Evolutionary conservation across 805 yeast species (phyloP).

Genomic region (Starmera amethionina): DNA sequence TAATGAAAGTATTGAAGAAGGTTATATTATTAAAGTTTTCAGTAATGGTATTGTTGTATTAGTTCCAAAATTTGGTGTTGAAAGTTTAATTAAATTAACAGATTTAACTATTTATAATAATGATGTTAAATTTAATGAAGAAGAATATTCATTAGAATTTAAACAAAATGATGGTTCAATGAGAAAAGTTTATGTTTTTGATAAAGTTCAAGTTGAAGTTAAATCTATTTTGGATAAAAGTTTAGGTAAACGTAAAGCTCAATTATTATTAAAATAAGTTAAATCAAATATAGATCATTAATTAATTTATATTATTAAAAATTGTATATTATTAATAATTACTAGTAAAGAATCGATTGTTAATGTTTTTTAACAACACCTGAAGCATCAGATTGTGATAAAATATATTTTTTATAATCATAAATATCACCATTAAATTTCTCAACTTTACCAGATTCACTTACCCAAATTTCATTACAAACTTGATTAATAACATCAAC

Average conservation of each 20-base stretch:
- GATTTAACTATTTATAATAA: conserved; percentile 55
- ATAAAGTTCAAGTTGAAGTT: conserved; percentile 75
- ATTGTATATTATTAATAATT: too few species aligned
- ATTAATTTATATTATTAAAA: too few species aligned
- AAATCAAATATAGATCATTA: too few species aligned
- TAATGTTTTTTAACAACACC: conserved; percentile 91
- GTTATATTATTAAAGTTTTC: conserved; percentile 86
- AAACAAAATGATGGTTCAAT: conserved; percentile 31
- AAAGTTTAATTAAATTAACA: conserved; percentile 80
- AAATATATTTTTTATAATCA: conserved; percentile 83
- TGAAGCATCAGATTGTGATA: conserved; percentile 62
- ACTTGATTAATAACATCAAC: conserved; percentile 82
- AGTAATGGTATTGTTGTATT: conserved; percentile 90
- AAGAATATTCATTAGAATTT: conserved; percentile 58
- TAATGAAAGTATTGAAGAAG: conserved; percentile 72
- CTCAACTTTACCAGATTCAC: conserved; percentile 74
- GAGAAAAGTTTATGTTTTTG: conserved; percentile 64
- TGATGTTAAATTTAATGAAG: conserved; percentile 66
- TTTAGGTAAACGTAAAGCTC: conserved; percentile 90
- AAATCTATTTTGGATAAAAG: conserved; percentile 74
- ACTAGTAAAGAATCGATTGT: too few species aligned
- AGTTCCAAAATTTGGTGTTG: conserved; percentile 94
- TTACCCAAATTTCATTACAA: conserved; percentile 92
- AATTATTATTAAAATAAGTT: conserved; percentile 33
- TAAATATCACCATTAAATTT: conserved; percentile 75